Conservation (phyloP, 441 rosid genomes). For the Gossypium laxum region DNA sequence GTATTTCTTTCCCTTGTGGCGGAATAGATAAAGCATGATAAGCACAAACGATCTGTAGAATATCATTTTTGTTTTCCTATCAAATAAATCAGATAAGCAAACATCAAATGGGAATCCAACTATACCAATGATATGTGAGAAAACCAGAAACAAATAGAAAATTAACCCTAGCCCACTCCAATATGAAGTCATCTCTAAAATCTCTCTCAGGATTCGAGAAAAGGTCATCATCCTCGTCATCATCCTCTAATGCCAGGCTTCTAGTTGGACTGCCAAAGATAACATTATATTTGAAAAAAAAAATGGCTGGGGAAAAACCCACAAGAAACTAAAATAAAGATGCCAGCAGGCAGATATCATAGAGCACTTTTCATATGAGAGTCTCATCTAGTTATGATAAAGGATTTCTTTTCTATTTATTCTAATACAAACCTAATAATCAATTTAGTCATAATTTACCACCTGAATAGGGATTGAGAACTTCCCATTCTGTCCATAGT, state of each 20-base stretch:
- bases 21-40: slow-evolving; percentile 72
- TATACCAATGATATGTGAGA: slow-evolving; percentile 4
- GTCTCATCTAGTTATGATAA: neutral
- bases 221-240: slow-evolving; percentile 54
- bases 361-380: neutral
- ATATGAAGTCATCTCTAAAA: slow-evolving; percentile 52
- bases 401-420: slow-evolving; percentile 3
- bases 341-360: neutral
- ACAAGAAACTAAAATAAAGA: neutral
- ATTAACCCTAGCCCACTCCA: slow-evolving; percentile 94
- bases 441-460: slow-evolving; percentile 16
- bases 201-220: slow-evolving; percentile 32
- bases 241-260: slow-evolving; percentile 61
- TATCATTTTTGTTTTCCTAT: slow-evolving; percentile 72
- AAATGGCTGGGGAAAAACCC: neutral
- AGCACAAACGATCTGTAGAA: slow-evolving; percentile 69
- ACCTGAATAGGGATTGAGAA: slow-evolving; percentile 75
- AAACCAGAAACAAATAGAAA: slow-evolving; percentile 12
- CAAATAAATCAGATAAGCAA: slow-evolving; percentile 22
- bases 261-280: slow-evolving; percentile 87
- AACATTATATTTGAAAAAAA: slow-evolving; percentile 29
- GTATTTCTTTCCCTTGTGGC: slow-evolving; percentile 46
- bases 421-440: slow-evolving; percentile 4
- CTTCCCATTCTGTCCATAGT: slow-evolving; percentile 59
- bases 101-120: slow-evolving; percentile 17